These are phyloP conservation scores for Cynanchum wilfordii DNA, from an alignment of 257 asterid species.

Conservation along the genomic window DNA sequence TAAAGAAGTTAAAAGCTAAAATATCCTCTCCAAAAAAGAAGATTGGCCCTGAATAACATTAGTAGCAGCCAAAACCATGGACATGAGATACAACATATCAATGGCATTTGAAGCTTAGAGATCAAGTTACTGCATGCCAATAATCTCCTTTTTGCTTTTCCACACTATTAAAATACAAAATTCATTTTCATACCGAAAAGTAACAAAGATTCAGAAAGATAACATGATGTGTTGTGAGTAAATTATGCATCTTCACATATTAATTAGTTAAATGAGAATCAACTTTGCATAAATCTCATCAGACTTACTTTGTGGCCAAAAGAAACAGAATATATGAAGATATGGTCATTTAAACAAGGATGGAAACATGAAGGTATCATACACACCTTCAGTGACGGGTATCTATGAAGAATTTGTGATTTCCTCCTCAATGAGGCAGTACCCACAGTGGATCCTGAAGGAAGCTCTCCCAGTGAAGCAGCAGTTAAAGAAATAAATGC, in stretches of 20 bases:
- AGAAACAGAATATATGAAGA: background rate
- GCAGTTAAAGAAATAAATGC: constrained; percentile 85
- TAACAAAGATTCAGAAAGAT: background rate
- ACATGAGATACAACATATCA: background rate
- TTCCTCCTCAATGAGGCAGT: constrained; percentile 97
- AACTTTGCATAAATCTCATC: background rate
- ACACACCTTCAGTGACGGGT: constrained; percentile 66
- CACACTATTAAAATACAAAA: background rate
- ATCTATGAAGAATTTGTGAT: constrained; percentile 85
- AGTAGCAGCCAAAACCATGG: background rate
- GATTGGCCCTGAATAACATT: background rate
- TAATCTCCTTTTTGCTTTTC: background rate
- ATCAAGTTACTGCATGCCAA: background rate
- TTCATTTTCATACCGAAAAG: background rate
- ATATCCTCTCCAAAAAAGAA: background rate
- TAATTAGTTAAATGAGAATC: background rate
- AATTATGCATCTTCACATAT: background rate
- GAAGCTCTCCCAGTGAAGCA: constrained; percentile 75
- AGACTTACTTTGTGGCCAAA: background rate
- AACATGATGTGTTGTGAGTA: background rate
- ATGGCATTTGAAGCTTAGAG: background rate
- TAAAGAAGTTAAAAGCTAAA: background rate
- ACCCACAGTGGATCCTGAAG: constrained; percentile 73
- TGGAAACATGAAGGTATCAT: background rate
- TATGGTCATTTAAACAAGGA: background rate